Base-by-base conservation (phyloP, 208 protist species). In the Leishmania gerbilli region DNA sequence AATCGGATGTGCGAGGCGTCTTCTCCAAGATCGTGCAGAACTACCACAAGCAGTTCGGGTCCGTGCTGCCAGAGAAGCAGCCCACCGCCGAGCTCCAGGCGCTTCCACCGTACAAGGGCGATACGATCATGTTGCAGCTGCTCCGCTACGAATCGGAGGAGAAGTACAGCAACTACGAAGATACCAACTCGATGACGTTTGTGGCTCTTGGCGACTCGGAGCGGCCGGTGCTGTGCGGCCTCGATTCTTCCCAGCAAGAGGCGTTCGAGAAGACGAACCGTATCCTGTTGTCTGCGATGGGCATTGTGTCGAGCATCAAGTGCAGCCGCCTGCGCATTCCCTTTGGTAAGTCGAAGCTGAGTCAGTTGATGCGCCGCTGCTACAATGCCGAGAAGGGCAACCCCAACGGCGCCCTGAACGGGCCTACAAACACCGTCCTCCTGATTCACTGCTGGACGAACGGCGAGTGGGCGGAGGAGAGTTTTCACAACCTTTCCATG, bases 281-380 rank as follows among this genome's bases (percentile, higher is more conserved):
- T 49, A 84, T 89, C n/a, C 84, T 97, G 2, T 60, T 89, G 17
- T 96, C 95, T 19, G 93, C 93, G 0, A 88, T 89, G 31, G 93
- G 93, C 62, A 95, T 98, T 74, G 86, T 98, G 13, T 95, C 93
- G 8, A 95, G 93, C 83, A 98, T 98, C 88, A 93, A 95, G 79
- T 97, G 95, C 88, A 98, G 85, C 83, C 93, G 95, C 27, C 88
- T 98, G 77, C 91, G 96, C 58, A 94, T 98, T 62, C 96, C 96
- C n/a, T 98, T 97, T 85, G 94, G 94, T 42, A 98, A 97, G 83
- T 98, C 94, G 51, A 96, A 97, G 84, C 77, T 98, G 71, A 96
- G 89, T 27, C 93, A 95, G 87, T 88, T 98, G 37, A 88, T 98
- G 83, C 92, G 93, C 65, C 93, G 95, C 37, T 87, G 89, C 76